Percentiles rank a stretch among this genome's conserved stretches.
phyloP scores from a whole-genome alignment of 1,284 basidiomycete species.

The Fomitopsis betulina region DNA sequence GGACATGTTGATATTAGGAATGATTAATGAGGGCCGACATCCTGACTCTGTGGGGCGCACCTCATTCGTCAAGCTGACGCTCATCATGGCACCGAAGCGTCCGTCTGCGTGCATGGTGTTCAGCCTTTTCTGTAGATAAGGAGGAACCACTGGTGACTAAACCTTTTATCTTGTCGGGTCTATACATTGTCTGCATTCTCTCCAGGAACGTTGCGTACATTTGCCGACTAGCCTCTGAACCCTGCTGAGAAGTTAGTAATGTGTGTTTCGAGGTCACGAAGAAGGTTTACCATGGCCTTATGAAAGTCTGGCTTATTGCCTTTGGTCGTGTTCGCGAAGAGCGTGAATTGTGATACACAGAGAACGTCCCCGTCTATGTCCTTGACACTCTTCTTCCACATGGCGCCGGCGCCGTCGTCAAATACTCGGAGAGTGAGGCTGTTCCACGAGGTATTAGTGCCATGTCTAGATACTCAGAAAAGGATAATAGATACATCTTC shows the following conservation, averaged over 20 bases:
- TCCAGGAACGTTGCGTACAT: conserved; percentile 74
- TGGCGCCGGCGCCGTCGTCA: conserved; percentile 52
- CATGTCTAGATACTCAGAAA: not conserved
- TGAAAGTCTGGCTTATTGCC: conserved; percentile 91
- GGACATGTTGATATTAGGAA: not conserved
- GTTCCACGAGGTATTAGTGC: not conserved
- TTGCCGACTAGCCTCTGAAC: conserved; percentile 59
- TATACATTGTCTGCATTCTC: conserved; percentile 60
- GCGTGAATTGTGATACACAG: conserved; percentile 90
- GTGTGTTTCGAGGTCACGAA: conserved; percentile 6
- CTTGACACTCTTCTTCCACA: conserved; percentile 83
- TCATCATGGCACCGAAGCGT: conserved; percentile 93
- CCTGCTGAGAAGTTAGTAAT: conserved; percentile 34
- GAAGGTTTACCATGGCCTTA: conserved; percentile 68
- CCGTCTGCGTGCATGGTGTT: conserved; percentile 53
- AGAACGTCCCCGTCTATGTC: conserved; percentile 84
- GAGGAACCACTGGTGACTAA: not conserved
- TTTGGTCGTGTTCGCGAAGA: conserved; percentile 83
- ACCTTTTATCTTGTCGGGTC: conserved; percentile 79
- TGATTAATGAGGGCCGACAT: not conserved
- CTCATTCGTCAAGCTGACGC: conserved; percentile 81
- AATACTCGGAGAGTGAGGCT: conserved; percentile 75
- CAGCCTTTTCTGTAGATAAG: not conserved
- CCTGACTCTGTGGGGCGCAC: conserved; percentile 38
- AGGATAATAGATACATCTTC: conserved; percentile 57